These are phyloP conservation scores for Amoeboaphelidium protococcarum DNA, from an alignment of 371 early-diverging fungal species.

Conservation along the genomic window DNA sequence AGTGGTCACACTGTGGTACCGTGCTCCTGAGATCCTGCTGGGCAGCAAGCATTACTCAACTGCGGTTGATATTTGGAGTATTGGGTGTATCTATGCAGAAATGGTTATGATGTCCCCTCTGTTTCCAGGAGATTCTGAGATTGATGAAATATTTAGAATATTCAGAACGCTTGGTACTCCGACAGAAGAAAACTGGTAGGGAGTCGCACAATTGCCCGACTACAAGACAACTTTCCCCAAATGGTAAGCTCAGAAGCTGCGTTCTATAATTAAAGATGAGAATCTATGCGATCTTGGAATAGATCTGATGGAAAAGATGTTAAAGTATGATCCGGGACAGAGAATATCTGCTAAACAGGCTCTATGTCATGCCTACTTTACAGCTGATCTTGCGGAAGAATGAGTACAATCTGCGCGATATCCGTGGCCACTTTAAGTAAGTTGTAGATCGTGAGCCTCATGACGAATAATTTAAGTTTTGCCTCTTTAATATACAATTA, in stretches of 20 bases:
- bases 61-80: slow-evolving; percentile 92
- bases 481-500: too few relatives aligned
- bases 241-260: slow-evolving; percentile 26
- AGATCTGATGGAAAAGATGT: slow-evolving; percentile 39
- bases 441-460: too few relatives aligned
- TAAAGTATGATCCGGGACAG: slow-evolving; percentile 45
- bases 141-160: slow-evolving; percentile 83
- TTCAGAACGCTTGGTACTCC: slow-evolving; percentile 84
- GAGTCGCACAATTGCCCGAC: slow-evolving; percentile 50
- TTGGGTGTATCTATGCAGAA: slow-evolving; percentile 93
- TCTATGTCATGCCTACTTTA: slow-evolving; percentile 40
- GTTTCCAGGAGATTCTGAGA: slow-evolving; percentile 93
- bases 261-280: slow-evolving; percentile 17
- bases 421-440: too few relatives aligned
- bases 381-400: too few relatives aligned
- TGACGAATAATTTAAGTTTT: too few relatives aligned
- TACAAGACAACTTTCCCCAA: slow-evolving; percentile 43
- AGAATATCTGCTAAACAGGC: slow-evolving; percentile 59
- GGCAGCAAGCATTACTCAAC: slow-evolving; percentile 70
- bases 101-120: slow-evolving; percentile 58
- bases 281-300: slow-evolving; percentile 22
- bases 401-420: too few relatives aligned
- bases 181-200: slow-evolving; percentile 63
- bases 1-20: slow-evolving; percentile 94
- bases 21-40: slow-evolving; percentile 86